Conservation (phyloP, 306 rosid species). For the Trichosanthes cucumerina region DNA sequence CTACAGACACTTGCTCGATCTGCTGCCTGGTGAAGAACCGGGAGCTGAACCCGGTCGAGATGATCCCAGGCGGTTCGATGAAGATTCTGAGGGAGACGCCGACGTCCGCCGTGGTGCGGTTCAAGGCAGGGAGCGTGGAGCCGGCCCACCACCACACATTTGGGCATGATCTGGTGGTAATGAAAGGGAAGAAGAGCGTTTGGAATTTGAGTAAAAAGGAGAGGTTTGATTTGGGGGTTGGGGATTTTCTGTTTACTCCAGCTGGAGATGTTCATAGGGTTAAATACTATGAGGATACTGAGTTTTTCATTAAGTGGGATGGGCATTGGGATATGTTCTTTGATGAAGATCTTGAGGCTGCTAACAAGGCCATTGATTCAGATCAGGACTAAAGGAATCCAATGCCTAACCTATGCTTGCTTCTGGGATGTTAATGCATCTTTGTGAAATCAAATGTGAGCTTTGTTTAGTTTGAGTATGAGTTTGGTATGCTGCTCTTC, state of each 20-base stretch:
- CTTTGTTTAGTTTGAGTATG: no score
- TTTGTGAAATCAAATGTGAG: no score
- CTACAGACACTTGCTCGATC: slow-evolving; percentile 31
- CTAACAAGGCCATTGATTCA: not conserved
- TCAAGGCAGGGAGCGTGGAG: slow-evolving; percentile 76
- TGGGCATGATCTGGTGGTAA: slow-evolving; percentile 81
- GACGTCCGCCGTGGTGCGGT: slow-evolving; percentile 70
- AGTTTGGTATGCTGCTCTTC: no score
- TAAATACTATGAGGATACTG: slow-evolving; percentile 58
- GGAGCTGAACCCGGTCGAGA: slow-evolving; percentile 48
- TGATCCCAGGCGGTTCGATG: slow-evolving; percentile 82
- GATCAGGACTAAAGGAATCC: not conserved
- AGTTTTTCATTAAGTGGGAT: slow-evolving; percentile 91
- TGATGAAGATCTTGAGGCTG: slow-evolving; percentile 50
- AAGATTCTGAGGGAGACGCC: slow-evolving; percentile 72
- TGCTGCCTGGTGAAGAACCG: slow-evolving; percentile 63
- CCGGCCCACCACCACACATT: slow-evolving; percentile 89
- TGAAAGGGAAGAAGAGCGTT: slow-evolving; percentile 68
- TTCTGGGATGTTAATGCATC: not conserved
- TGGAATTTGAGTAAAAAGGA: slow-evolving; percentile 70
- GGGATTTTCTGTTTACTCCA: slow-evolving; percentile 71
- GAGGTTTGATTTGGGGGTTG: slow-evolving; percentile 53
- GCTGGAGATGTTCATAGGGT: slow-evolving; percentile 77
- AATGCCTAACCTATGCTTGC: not conserved
- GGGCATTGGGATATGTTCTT: slow-evolving; percentile 90